Percentiles rank a stretch among this genome's conserved stretches.
Evolutionary conservation across 1,284 basidiomycete genomes (phyloP).

Genomic region (Ceratobasidium sp.): DNA sequence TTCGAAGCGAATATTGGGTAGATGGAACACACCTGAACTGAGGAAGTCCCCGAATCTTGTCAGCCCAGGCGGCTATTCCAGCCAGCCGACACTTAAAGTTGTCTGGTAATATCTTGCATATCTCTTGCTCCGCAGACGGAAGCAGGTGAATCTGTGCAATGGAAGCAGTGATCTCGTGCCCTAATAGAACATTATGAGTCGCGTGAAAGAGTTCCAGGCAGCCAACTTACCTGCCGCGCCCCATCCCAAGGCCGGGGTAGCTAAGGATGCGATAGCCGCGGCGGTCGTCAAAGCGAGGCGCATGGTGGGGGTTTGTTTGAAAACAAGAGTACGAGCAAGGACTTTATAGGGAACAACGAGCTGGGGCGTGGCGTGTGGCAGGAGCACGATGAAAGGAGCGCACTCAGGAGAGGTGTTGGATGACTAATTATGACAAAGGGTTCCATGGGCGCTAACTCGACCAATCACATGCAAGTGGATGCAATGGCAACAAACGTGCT

Average conservation of each 20-base stretch:
- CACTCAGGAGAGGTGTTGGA: not conserved
- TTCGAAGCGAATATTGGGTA: slow-evolving; percentile 50
- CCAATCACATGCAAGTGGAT: too few species aligned
- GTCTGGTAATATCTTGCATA: slow-evolving; percentile 76
- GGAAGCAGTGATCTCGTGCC: slow-evolving; percentile 92
- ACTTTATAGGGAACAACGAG: not conserved
- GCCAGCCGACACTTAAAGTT: slow-evolving; percentile 79
- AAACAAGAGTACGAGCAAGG: not conserved
- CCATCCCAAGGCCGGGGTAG: slow-evolving; percentile 57
- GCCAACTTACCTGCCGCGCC: slow-evolving; percentile 62
- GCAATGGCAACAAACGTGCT: too few species aligned
- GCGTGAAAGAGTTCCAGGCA: not conserved
- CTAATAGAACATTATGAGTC: slow-evolving; percentile 56
- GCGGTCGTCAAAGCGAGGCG: not conserved
- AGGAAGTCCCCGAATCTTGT: slow-evolving; percentile 68
- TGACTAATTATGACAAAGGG: slow-evolving; percentile 1
- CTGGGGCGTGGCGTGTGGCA: not conserved
- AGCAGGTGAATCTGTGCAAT: slow-evolving; percentile 93
- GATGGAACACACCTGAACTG: slow-evolving; percentile 58
- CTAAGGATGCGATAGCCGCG: slow-evolving; percentile 16
- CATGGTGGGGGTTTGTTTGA: slow-evolving; percentile 13
- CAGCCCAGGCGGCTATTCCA: slow-evolving; percentile 89
- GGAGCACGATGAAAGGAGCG: slow-evolving; percentile 31
- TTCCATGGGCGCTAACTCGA: too few species aligned
- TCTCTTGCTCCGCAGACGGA: slow-evolving; percentile 74